Evolutionary conservation across 2,329 filamentous ascomycete genomes (phyloP).

Genomic region (Huntiella savannae): DNA sequence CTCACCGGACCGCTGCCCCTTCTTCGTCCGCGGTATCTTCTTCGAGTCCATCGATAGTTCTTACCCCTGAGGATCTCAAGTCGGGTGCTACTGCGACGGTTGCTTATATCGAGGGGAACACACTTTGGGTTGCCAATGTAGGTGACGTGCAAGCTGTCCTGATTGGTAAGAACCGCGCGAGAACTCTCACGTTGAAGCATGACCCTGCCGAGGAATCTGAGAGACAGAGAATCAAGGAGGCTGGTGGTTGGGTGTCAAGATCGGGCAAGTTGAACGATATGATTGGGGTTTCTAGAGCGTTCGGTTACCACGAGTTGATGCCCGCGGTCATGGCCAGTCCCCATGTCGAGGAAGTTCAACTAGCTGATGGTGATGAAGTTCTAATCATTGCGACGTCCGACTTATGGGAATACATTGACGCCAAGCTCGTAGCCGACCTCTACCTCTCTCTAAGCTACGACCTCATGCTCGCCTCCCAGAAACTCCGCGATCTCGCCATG

Average conservation of each 20-base stretch:
- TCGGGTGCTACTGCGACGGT: conserved; percentile 87
- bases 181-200: conserved; percentile 75
- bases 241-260: conserved; percentile 86
- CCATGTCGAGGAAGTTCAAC: conserved; percentile 55
- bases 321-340: conserved; percentile 85
- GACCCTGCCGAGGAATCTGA: conserved; percentile 77
- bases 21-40: conserved; percentile 26
- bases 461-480: conserved; percentile 87
- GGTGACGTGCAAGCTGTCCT: conserved; percentile 92
- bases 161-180: conserved; percentile 70
- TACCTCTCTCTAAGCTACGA: conserved; percentile 72
- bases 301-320: conserved; percentile 85
- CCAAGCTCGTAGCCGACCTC: conserved; percentile 80
- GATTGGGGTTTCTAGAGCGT: conserved; percentile 80
- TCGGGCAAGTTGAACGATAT: conserved; percentile 86
- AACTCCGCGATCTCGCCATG: conserved; percentile 84
- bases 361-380: conserved; percentile 83
- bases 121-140: conserved; percentile 86
- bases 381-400: conserved; percentile 80
- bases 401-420: conserved; percentile 85
- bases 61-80: conserved; percentile 75
- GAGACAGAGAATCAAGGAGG: conserved; percentile 75
- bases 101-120: conserved; percentile 71
- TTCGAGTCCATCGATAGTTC: conserved; percentile 50
- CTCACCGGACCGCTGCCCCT: conserved; percentile 33